A percentile compares a stretch with the other conserved stretches of the same genome.
These are phyloP conservation scores for Pichia occidentalis DNA, from an alignment of 805 yeast genomes.

Conservation along the genomic window DNA sequence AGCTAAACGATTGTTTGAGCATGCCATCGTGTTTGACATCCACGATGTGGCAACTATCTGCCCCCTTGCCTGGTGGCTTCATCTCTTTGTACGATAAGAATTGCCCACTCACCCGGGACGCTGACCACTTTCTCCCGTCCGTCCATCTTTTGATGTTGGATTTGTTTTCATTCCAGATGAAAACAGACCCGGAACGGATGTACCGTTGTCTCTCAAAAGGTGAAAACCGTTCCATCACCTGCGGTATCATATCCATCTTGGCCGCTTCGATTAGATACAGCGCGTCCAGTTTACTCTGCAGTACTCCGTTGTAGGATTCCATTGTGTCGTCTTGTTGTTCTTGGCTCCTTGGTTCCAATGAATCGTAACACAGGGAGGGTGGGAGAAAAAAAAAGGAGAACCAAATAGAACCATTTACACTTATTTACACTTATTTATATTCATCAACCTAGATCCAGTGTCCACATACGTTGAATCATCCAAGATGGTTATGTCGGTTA, in stretches of 20 bases:
- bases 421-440: no score
- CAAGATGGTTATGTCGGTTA: no score
- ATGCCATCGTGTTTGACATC: constrained; percentile 46
- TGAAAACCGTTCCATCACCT: constrained; percentile 51
- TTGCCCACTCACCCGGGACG: constrained; percentile 60
- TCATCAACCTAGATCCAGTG: no score
- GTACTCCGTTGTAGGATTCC: constrained; percentile 59
- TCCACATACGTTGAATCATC: no score
- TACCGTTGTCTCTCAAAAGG: constrained; percentile 43
- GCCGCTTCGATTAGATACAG: constrained; percentile 61
- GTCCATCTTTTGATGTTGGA: constrained; percentile 76
- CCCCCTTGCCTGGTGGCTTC: constrained; percentile 29
- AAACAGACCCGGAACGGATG: constrained; percentile 55
- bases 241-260: constrained; percentile 47
- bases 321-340: no score
- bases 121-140: constrained; percentile 69
- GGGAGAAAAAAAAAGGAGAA: no score
- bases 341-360: no score
- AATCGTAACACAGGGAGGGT: no score
- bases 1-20: constrained; percentile 52
- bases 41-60: constrained; percentile 30
- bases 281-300: constrained; percentile 55
- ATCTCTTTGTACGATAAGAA: constrained; percentile 60
- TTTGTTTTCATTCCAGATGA: constrained; percentile 66
- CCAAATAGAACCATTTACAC: no score